Conservation (phyloP, 306 rosid genomes). For the peach (Prunus persica) region DNA sequence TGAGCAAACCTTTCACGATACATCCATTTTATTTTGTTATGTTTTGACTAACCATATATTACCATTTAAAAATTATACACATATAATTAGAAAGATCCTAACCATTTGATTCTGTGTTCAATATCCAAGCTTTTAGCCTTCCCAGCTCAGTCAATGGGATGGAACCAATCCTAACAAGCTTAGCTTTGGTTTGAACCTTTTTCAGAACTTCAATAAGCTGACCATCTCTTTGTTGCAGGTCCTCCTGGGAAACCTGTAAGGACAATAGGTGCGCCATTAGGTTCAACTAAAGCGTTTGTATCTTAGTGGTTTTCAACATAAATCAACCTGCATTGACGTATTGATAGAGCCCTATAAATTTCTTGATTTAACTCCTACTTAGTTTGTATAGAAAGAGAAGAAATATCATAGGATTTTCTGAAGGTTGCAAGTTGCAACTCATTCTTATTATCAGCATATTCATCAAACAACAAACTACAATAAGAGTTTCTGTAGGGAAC, state of each 20-base stretch:
- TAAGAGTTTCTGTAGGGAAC: neutral
- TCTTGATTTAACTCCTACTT: neutral
- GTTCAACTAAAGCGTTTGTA: neutral
- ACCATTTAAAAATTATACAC: neutral
- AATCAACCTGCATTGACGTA: neutral
- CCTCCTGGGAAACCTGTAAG: constrained; percentile 60
- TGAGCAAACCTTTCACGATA: neutral
- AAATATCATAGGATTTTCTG: neutral
- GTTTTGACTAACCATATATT: constrained; percentile 22
- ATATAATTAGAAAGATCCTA: neutral
- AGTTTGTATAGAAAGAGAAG: neutral
- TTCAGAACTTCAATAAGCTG: constrained; percentile 39
- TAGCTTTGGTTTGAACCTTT: constrained; percentile 65
- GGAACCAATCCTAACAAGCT: constrained; percentile 63
- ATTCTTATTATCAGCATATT: neutral
- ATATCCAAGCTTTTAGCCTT: constrained; percentile 56
- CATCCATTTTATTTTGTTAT: neutral
- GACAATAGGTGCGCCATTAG: neutral
- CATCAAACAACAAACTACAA: neutral
- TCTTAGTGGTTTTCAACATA: neutral
- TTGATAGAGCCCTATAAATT: neutral
- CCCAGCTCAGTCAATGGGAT: constrained; percentile 72
- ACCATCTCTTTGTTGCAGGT: constrained; percentile 40
- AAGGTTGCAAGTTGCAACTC: neutral
- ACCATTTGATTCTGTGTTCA: constrained; percentile 61